A percentile compares a stretch with the other conserved stretches of the same genome.
Evolutionary conservation across 768 basidiomycete genomes (phyloP).

Genomic region (Mycena galopus): DNA sequence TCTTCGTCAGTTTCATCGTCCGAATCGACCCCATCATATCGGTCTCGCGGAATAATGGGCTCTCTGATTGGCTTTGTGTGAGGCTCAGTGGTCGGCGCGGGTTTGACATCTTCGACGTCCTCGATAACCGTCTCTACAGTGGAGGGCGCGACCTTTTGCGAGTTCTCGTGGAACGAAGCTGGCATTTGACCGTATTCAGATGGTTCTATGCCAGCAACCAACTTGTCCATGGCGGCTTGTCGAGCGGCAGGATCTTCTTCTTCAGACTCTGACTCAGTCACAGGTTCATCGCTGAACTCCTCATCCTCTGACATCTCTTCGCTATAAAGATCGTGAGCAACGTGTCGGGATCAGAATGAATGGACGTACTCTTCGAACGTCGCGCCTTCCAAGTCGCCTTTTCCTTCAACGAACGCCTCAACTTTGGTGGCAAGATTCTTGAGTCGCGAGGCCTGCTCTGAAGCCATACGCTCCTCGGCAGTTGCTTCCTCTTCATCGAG

Average conservation of each 20-base stretch:
- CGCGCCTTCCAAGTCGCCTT: conserved; percentile 92
- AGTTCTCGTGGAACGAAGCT: conserved; percentile 74
- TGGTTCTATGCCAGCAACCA: conserved; percentile 84
- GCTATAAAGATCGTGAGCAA: conserved; percentile 43
- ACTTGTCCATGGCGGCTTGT: conserved; percentile 78
- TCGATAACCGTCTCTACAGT: conserved; percentile 56
- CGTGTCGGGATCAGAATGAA: conserved; percentile 3
- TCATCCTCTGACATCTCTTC: conserved; percentile 77
- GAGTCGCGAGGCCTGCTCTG: conserved; percentile 77
- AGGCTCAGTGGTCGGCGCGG: conserved; percentile 37
- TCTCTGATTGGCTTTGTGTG: conserved; percentile 69
- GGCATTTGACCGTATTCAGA: conserved; percentile 94
- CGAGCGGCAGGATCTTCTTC: conserved; percentile 55
- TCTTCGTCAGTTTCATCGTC: conserved; percentile 89
- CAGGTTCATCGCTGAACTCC: conserved; percentile 64
- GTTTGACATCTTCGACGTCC: conserved; percentile 27
- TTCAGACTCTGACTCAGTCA: conserved; percentile 56
- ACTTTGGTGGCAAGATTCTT: conserved; percentile 87
- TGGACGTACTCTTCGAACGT: conserved; percentile 86
- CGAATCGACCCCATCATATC: conserved; percentile 93
- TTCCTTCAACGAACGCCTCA: conserved; percentile 89
- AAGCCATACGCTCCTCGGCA: conserved; percentile 65
- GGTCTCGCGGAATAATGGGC: conserved; percentile 85
- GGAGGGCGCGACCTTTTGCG: conserved; percentile 71
- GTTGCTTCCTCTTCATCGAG: conserved; percentile 53